A percentile compares a stretch with the other conserved stretches of the same genome.
These are phyloP conservation scores for Pleurotus sapidus DNA, from an alignment of 768 basidiomycete genomes.

Conservation along the genomic window DNA sequence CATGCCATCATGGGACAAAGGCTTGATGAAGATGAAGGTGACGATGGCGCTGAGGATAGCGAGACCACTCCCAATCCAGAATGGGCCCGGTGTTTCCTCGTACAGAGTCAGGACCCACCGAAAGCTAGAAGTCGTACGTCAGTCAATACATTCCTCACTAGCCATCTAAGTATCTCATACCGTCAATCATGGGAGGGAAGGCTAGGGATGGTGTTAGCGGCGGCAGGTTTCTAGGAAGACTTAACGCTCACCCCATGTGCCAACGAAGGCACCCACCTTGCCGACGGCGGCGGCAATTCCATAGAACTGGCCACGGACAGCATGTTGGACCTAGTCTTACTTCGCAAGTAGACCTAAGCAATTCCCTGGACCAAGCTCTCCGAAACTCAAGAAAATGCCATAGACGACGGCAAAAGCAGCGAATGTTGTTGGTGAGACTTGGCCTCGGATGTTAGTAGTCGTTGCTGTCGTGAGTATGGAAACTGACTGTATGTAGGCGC, in stretches of 20 bases:
- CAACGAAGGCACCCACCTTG: slow-evolving; percentile 81
- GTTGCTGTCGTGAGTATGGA: not conserved
- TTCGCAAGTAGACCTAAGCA: slow-evolving; percentile 80
- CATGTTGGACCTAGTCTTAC: slow-evolving; percentile 86
- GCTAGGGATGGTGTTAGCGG: slow-evolving; percentile 30
- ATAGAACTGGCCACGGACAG: slow-evolving; percentile 82
- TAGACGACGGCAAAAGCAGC: slow-evolving; percentile 86
- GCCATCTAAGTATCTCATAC: slow-evolving; percentile 26
- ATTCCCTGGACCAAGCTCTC: slow-evolving; percentile 89
- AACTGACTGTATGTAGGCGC: slow-evolving; percentile 58
- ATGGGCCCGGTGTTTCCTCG: slow-evolving; percentile 82
- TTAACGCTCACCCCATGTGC: slow-evolving; percentile 67
- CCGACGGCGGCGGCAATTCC: slow-evolving; percentile 84
- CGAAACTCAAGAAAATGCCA: slow-evolving; percentile 87
- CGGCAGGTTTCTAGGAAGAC: not conserved
- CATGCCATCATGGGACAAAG: slow-evolving; percentile 79
- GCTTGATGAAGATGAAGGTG: slow-evolving; percentile 70
- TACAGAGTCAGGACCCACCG: slow-evolving; percentile 45
- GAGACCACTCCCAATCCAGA: slow-evolving; percentile 84
- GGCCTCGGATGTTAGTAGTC: not conserved
- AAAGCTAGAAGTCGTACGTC: slow-evolving; percentile 43
- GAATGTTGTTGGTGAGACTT: slow-evolving; percentile 63
- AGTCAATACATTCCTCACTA: not conserved
- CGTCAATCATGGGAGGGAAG: slow-evolving; percentile 65
- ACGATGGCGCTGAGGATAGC: slow-evolving; percentile 76